Base-by-base conservation (phyloP, 176 grass and related monocot genomes). In the Triticum timopheevii region DNA sequence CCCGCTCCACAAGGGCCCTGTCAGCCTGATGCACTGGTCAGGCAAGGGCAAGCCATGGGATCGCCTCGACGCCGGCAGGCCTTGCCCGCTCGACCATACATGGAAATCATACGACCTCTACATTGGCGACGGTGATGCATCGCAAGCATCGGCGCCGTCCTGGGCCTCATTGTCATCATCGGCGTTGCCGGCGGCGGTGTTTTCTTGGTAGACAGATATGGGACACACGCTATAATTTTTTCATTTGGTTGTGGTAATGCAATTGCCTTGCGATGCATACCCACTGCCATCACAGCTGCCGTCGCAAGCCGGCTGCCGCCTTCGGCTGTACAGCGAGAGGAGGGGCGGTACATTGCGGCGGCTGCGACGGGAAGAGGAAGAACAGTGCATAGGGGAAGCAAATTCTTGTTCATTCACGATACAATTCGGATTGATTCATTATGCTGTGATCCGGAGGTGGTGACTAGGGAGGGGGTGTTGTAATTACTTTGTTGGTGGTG, bases 31-130 rank as follows among this genome's bases (percentile, higher is more conserved):
- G 95, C 95, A 97, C 80, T 97, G 95, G 95, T 94, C 92, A 16
- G 95, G 95, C 30, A 97, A 92, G 88, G 95, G 95, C 25, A 97
- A 97, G 73, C 95, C 95, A 1, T 97, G 95, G 95, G 92, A 94
- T 70, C 90, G 95, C 23, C 85, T 97, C 73, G 90, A 97, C 80
- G 88, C 90, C 20, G 90, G 90, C 61, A 86, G 69, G 17, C 95
- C 95, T 4, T 97, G 95, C 67, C 92, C 90, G 1, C 84, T 97
- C 20, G 95, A 97, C 84, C 81, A 82, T 77, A 91, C 93, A 7
- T 97, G 95, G 95, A 89, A 83, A 16, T 91, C 92, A 0, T 97
- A 94, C 19, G 95, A 97, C 58, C 90, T 97, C 61, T 97, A 89
- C 83, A 84, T 89, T 85, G 75, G 65, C 9, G 44, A 78, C 4